Conservation (phyloP, 192 early-diverging fungal species). For the Coemansia sp. region DNA sequence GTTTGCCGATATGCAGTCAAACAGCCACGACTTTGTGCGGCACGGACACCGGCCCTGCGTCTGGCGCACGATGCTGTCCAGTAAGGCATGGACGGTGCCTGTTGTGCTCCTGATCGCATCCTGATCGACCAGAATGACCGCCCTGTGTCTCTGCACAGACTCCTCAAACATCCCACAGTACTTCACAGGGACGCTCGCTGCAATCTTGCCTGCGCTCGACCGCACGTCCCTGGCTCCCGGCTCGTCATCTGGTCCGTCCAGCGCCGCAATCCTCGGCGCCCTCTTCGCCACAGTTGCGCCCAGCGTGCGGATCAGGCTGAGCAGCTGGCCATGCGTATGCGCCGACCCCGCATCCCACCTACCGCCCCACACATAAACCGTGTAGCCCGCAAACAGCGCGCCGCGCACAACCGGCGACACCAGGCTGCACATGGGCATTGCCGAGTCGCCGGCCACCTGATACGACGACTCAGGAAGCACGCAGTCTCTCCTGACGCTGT, state of each 20-base stretch:
- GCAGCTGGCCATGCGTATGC: slow-evolving; percentile 18
- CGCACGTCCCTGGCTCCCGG: neutral
- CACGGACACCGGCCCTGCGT: slow-evolving; percentile 20
- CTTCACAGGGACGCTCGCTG: slow-evolving; percentile 14
- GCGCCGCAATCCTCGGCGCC: neutral
- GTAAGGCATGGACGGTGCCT: neutral
- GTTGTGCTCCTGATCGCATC: slow-evolving; percentile 13
- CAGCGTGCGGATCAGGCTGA: slow-evolving; percentile 11
- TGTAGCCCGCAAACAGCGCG: slow-evolving; percentile 13
- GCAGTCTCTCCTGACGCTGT: slow-evolving; percentile 13
- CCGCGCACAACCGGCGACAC: neutral
- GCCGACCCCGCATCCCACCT: slow-evolving; percentile 10
- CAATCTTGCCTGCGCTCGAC: slow-evolving; percentile 6
- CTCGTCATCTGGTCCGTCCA: neutral
- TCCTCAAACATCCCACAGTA: slow-evolving; percentile 29
- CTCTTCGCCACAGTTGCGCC: slow-evolving; percentile 24
- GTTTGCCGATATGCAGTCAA: slow-evolving; percentile 47
- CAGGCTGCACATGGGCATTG: slow-evolving; percentile 14
- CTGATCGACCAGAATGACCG: slow-evolving; percentile 25
- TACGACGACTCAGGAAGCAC: slow-evolving; percentile 22
- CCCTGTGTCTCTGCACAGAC: neutral
- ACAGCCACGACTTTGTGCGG: slow-evolving; percentile 42
- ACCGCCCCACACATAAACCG: slow-evolving; percentile 23
- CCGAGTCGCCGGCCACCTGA: slow-evolving; percentile 25
- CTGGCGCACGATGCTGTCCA: slow-evolving; percentile 12